Evolutionary conservation across 1,139 yeast species (phyloP).

Genomic region (Hyphopichia burtonii): DNA sequence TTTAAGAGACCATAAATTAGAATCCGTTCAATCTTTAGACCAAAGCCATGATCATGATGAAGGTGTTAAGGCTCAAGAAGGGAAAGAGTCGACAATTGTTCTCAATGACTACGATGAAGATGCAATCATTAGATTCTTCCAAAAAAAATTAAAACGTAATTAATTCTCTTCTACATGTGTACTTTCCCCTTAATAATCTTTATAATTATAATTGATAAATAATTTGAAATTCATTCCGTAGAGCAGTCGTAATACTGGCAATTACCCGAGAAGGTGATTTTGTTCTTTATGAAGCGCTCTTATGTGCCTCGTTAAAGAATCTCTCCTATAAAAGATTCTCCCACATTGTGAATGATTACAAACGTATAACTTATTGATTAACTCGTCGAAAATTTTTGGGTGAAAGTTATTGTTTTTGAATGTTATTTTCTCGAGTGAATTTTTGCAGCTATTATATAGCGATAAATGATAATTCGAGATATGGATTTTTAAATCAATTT

Average conservation of each 20-base stretch:
- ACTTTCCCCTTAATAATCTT: too few species aligned
- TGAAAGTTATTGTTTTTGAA: not conserved
- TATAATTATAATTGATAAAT: too few species aligned
- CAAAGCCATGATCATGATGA: conserved; percentile 20
- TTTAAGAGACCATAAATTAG: conserved; percentile 55
- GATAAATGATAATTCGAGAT: conserved; percentile 1
- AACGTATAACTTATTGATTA: not conserved
- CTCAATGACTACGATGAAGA: conserved; percentile 40
- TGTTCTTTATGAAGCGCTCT: conserved; percentile 1
- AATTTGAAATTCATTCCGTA: too few species aligned
- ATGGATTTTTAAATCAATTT: conserved; percentile 1
- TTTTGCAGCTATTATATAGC: not conserved
- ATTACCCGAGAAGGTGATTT: too few species aligned
- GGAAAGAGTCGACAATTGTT: conserved; percentile 44
- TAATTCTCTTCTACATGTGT: too few species aligned
- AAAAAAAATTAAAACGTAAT: not conserved
- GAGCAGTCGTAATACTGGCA: too few species aligned
- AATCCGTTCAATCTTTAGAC: conserved; percentile 36
- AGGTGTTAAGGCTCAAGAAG: conserved; percentile 25
- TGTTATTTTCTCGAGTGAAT: not conserved
- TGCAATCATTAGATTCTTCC: conserved; percentile 6
- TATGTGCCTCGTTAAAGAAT: conserved; percentile 1
- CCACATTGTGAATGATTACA: not conserved
- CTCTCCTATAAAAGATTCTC: conserved; percentile 2
- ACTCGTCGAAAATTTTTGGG: not conserved